phyloP scores from a whole-genome alignment of 768 basidiomycete species.

The Tephrocybe sp. region DNA sequence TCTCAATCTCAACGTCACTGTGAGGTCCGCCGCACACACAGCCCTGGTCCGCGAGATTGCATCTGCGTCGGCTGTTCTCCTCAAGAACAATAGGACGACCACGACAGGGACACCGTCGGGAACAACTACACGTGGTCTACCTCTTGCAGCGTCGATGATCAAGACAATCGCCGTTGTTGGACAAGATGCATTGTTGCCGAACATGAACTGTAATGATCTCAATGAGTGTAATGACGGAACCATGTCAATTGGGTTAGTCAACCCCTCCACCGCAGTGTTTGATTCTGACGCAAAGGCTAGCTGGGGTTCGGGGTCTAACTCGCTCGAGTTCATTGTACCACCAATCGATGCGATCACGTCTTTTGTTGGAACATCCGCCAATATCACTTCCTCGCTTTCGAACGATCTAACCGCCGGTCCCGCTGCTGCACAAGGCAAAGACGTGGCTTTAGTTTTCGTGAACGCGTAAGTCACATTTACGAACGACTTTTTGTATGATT shows the following conservation, averaged over 20 bases:
- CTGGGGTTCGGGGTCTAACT: constrained; percentile 54
- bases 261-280: constrained; percentile 14
- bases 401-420: constrained; percentile 40
- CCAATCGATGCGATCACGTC: constrained; percentile 47
- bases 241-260: constrained; percentile 56
- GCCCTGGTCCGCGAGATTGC: constrained; percentile 63
- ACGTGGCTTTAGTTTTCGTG: constrained; percentile 61
- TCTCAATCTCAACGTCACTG: constrained; percentile 42
- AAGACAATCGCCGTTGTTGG: constrained; percentile 60
- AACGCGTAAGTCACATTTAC: constrained; percentile 43
- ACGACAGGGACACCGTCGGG: constrained; percentile 33
- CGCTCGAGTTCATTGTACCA: constrained; percentile 42
- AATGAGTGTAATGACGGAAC: constrained; percentile 60
- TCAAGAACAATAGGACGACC: constrained; percentile 59
- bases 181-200: constrained; percentile 56
- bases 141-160: constrained; percentile 45
- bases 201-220: constrained; percentile 42
- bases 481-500: constrained; percentile 5
- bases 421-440: constrained; percentile 44
- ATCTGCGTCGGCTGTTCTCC: constrained; percentile 61
- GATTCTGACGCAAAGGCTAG: constrained; percentile 20
- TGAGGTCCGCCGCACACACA: constrained; percentile 43
- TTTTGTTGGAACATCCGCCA: constrained; percentile 37
- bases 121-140: constrained; percentile 39
- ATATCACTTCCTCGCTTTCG: constrained; percentile 41